Evolutionary conservation across 2,329 filamentous ascomycete genomes (phyloP).

Genomic region (Aspergillus sp.): DNA sequence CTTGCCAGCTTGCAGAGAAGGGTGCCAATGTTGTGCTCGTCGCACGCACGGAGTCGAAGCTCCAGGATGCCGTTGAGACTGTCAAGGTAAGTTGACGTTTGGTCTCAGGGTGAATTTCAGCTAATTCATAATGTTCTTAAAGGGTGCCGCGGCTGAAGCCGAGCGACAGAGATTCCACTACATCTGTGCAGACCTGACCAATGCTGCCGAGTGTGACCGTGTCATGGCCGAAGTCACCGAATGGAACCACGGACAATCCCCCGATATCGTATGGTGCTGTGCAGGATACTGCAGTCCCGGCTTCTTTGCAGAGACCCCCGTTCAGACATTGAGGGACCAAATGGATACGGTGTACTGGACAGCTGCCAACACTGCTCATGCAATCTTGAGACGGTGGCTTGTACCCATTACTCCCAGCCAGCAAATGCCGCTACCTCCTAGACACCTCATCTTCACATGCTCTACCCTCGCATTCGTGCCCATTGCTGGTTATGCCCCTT

Average conservation of each 20-base stretch:
- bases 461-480: conserved; percentile 75
- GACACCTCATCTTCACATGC: conserved; percentile 86
- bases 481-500: conserved; percentile 78
- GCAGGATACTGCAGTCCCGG: conserved; percentile 74
- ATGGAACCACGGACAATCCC: conserved; percentile 74
- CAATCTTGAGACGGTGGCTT: conserved; percentile 75
- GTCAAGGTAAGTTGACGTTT: conserved; percentile 56
- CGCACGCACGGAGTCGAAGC: conserved; percentile 73
- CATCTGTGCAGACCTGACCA: conserved; percentile 79
- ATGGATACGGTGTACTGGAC: conserved; percentile 96
- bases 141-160: conserved; percentile 67
- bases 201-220: conserved; percentile 66
- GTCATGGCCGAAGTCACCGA: conserved; percentile 70
- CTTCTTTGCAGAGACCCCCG: conserved; percentile 74
- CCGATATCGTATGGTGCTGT: conserved; percentile 89
- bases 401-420: conserved; percentile 34
- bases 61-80: conserved; percentile 67
- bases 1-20: conserved; percentile 72
- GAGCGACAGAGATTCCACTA: conserved; percentile 75
- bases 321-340: conserved; percentile 68
- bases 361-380: conserved; percentile 80
- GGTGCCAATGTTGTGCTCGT: conserved; percentile 87
- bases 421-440: conserved; percentile 41
- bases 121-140: neutral
- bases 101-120: neutral